A percentile compares a stretch with the other conserved stretches of the same genome.
Conservation (phyloP, 805 yeast species). For the Metschnikowia hibisci region DNA sequence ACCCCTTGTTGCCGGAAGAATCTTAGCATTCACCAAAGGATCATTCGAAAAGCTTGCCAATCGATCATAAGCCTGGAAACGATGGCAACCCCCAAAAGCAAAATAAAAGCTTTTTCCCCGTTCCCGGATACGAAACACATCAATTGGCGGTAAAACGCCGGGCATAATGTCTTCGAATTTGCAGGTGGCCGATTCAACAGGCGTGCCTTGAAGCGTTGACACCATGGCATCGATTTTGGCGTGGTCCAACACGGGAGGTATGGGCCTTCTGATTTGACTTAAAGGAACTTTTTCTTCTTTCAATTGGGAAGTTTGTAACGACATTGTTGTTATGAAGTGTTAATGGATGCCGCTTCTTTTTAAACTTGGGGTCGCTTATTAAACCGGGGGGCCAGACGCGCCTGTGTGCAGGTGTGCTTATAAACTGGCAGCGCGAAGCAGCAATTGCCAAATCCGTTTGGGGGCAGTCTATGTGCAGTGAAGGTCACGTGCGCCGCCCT, state of each 20-base stretch:
- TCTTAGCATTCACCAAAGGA: constrained; percentile 59
- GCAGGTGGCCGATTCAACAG: constrained; percentile 63
- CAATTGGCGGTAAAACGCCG: constrained; percentile 80
- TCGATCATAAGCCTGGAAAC: constrained; percentile 81
- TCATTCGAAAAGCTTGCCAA: constrained; percentile 28
- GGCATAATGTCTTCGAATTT: constrained; percentile 43
- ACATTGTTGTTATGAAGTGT: constrained; percentile 3
- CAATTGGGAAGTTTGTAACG: constrained; percentile 52
- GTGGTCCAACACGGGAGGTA: constrained; percentile 76
- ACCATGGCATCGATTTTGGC: constrained; percentile 78
- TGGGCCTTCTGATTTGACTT: constrained; percentile 68
- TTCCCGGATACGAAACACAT: constrained; percentile 65
- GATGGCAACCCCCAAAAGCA: constrained; percentile 89
- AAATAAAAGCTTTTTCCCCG: constrained; percentile 61
- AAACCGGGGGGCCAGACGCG: neutral
- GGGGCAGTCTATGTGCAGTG: too few relatives aligned
- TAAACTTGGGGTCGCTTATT: neutral
- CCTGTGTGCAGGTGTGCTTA: constrained; percentile 3
- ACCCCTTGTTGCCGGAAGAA: constrained; percentile 70
- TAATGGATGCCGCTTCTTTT: neutral
- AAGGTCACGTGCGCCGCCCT: neutral
- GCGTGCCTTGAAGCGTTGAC: constrained; percentile 59
- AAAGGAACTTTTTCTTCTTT: constrained; percentile 62
- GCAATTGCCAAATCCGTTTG: too few relatives aligned
- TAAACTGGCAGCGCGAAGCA: neutral